A percentile compares a stretch with the other conserved stretches of the same genome.
phyloP scores from a whole-genome alignment of 2,329 filamentous ascomycete species.

The Blastomyces percursus region DNA sequence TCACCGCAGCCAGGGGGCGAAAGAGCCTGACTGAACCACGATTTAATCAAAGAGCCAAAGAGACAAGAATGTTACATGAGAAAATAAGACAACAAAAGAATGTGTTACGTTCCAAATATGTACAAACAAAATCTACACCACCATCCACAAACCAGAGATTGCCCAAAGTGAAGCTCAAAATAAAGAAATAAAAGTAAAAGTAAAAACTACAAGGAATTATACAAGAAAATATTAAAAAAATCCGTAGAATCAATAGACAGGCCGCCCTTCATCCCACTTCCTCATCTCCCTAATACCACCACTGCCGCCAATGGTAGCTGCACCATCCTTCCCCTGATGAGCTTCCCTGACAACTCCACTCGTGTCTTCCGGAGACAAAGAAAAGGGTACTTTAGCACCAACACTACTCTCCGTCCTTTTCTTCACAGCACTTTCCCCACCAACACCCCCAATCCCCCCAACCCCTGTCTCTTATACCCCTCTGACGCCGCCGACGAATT shows the following conservation, averaged over 20 bases:
- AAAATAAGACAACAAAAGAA: not conserved
- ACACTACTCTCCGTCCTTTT: conserved; percentile 19
- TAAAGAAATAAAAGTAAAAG: not conserved
- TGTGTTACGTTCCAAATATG: not conserved
- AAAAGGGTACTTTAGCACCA: conserved; percentile 19
- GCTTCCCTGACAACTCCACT: conserved; percentile 11
- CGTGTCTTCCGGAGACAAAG: conserved; percentile 16
- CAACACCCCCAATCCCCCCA: conserved; percentile 45
- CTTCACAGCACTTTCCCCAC: conserved; percentile 20
- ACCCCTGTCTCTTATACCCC: conserved; percentile 62
- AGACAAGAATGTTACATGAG: too few relatives aligned
- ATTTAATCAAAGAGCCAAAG: too few relatives aligned
- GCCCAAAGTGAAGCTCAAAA: not conserved
- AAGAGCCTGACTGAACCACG: too few relatives aligned
- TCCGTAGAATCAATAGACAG: conserved; percentile 32
- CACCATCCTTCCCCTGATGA: conserved; percentile 13
- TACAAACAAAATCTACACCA: not conserved
- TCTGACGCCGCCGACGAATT: too few relatives aligned
- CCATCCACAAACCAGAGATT: not conserved
- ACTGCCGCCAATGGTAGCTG: conserved; percentile 14
- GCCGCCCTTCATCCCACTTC: conserved; percentile 39
- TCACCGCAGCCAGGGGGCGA: too few relatives aligned
- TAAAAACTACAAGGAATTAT: not conserved
- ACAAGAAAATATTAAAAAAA: not conserved
- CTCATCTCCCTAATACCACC: conserved; percentile 25